Percentiles rank a stretch among this genome's conserved stretches.
Evolutionary conservation across 805 yeast species (phyloP).

Genomic region (Metschnikowia peoriensis): DNA sequence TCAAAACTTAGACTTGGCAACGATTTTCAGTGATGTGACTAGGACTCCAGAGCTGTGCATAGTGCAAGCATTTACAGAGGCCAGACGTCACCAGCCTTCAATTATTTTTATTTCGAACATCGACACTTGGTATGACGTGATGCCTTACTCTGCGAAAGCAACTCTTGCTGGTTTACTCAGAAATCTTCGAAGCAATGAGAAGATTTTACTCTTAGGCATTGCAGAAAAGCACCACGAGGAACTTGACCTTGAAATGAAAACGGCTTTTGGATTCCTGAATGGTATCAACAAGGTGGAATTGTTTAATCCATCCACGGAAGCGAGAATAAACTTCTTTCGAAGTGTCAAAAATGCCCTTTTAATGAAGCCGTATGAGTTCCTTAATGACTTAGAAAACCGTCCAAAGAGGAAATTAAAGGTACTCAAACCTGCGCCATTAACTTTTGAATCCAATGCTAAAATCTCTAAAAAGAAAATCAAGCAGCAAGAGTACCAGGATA

Average conservation of each 20-base stretch:
- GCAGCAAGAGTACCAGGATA: constrained; percentile 62
- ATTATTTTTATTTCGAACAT: constrained; percentile 80
- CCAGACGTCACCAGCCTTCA: constrained; percentile 85
- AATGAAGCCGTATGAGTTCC: constrained; percentile 69
- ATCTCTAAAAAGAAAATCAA: constrained; percentile 45
- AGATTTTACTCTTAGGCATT: constrained; percentile 70
- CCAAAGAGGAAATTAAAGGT: constrained; percentile 48
- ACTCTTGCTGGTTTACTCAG: constrained; percentile 70
- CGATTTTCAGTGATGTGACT: constrained; percentile 73
- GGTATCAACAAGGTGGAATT: constrained; percentile 47
- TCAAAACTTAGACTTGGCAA: constrained; percentile 79
- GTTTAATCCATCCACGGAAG: constrained; percentile 40
- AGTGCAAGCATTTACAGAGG: constrained; percentile 82
- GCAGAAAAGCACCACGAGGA: constrained; percentile 49
- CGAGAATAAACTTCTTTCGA: constrained; percentile 57
- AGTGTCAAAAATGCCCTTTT: constrained; percentile 51
- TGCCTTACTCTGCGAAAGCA: constrained; percentile 67
- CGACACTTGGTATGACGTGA: constrained; percentile 69
- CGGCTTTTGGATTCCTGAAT: constrained; percentile 56
- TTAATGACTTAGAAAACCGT: constrained; percentile 58
- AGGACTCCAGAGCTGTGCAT: constrained; percentile 80
- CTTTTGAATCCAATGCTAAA: constrained; percentile 27
- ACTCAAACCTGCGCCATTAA: constrained; percentile 31
- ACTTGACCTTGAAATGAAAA: constrained; percentile 46
- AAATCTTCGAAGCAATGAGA: constrained; percentile 67